Base-by-base conservation (phyloP, 1,284 basidiomycete genomes). In the Tylopilus orsonianus region DNA sequence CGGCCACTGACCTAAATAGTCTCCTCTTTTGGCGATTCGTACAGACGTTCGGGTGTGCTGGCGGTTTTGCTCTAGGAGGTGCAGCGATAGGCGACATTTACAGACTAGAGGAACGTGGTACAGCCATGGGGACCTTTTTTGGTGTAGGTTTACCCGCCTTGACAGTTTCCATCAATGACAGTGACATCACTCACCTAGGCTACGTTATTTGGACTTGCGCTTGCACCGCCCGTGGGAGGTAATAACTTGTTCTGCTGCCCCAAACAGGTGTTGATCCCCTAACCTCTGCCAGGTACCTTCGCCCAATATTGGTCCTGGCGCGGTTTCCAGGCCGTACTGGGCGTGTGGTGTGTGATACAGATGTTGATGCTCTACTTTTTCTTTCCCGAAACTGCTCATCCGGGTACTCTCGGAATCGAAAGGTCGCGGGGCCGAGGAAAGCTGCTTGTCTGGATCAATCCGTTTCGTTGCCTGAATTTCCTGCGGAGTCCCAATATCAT, bases 341-440 rank as follows among this genome's bases (percentile, higher is more conserved):
- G 75, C 2, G 58, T 72, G 0, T 63, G 71, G 29, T 77, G 77
- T 4, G 53, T 75, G 0, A 48, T 77, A 3, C 72, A 75, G 1
- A 69, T 81, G 26, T 22, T 77, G 0, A 58, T 77, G 8, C 71
- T 83, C 26, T 60, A 71, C 8, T 44, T 79, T 18, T 75, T 78
- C 46, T 73, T 90, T 14, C 88, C 90, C 0, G 90, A 93, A 61
- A 91, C 89, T 2, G 77, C 74, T 14, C 83, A 85, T 57, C 69
- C 80, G 42, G 60, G 71, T 44, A 50, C 75, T 8, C 64, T 70
- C n/a, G 75, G 78, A 0, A 68, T 78, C 12, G 79, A 80, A 30
- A 69, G 59, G 35, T 8, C 23, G 22, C 55, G 53, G 20, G 65
- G 61, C 20, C 61, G 66, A 39, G 69, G 61, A 44, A 74, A 69